Base-by-base conservation (phyloP, 768 basidiomycete genomes). In the Leccinum ochraceum region DNA sequence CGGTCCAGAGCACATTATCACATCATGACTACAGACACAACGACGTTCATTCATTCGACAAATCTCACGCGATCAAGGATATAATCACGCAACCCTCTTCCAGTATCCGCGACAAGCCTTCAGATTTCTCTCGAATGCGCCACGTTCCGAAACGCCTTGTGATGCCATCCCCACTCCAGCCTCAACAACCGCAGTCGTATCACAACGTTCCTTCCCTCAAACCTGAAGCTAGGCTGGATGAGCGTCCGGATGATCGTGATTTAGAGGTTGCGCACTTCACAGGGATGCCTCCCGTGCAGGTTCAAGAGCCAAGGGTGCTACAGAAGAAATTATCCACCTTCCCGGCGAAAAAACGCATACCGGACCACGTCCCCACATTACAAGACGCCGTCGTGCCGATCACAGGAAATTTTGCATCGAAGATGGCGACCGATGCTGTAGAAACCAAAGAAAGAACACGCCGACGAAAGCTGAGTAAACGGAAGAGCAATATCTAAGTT, bases 91-190 rank as follows among this genome's bases (percentile, higher is more conserved):
- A 52, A 46, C 32, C 66, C 37, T 30, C 60, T 28, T 59, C 58
- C 44, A 24, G 34, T 52, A 10, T 53, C 17, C 68, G 63, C 39
- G 53, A 59, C 42, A 56, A 54, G 20, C 37, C 57, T 37, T 48
- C 54, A 24, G 67, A 65, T 28, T 62, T 62, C 6, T 65, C 56
- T 17, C 72, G 71, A 56, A 62, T 58, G 24, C 72, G 65, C 44
- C 75, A 86, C 71, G 66, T 86, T 48, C 89, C 89, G 4, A 87
- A 83, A 69, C 82, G 78, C 52, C 83, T 91, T 28, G 84, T 90
- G 48, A 91, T 91, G 89, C 89, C 89, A 51, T 74, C 86, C 3
- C 89, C 86, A 16, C 78, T 91, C 42, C 84, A 85, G 67, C 73
- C 73, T 60, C 68, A 69, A 28, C 60, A 61, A 26, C 63, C 60